These are phyloP conservation scores for Fusarium torulosum DNA, from an alignment of 2,329 filamentous ascomycete genomes.

Conservation along the genomic window DNA sequence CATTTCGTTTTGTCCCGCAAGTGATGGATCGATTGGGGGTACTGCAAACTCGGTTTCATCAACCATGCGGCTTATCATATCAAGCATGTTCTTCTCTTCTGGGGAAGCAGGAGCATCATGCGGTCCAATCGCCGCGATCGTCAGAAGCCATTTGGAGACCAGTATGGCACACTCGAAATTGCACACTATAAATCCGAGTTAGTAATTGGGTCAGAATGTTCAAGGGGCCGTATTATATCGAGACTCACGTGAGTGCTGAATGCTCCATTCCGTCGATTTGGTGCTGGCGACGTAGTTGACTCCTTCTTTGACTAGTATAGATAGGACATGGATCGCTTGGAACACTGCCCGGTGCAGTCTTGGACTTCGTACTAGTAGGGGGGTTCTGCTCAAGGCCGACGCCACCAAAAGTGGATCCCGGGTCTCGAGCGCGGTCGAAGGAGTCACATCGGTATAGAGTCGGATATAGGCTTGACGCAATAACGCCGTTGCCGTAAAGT, in stretches of 20 bases:
- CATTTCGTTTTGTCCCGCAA: constrained; percentile 60
- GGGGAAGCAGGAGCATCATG: constrained; percentile 62
- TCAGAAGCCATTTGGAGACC: constrained; percentile 71
- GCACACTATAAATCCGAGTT: constrained; percentile 58
- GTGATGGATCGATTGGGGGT: constrained; percentile 66
- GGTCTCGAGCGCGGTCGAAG: constrained; percentile 73
- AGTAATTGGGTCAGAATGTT: constrained; percentile 19
- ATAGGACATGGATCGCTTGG: constrained; percentile 76
- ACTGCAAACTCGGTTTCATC: constrained; percentile 74
- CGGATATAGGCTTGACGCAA: constrained; percentile 73
- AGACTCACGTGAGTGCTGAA: constrained; percentile 69
- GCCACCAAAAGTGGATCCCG: constrained; percentile 73
- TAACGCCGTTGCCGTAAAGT: constrained; percentile 74
- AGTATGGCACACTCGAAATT: constrained; percentile 73
- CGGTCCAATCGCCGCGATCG: constrained; percentile 64
- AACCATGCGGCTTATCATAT: constrained; percentile 69
- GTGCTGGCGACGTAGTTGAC: constrained; percentile 73
- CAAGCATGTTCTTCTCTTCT: constrained; percentile 67
- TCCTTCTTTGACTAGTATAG: constrained; percentile 73
- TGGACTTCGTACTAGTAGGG: constrained; percentile 68
- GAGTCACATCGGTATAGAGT: constrained; percentile 73
- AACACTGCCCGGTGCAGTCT: constrained; percentile 73
- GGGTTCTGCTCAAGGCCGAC: constrained; percentile 68
- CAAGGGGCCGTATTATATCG: neutral
- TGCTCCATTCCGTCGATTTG: constrained; percentile 72